phyloP scores from a whole-genome alignment of 2,329 filamentous ascomycete genomes.

The Nannizzia gypsea region DNA sequence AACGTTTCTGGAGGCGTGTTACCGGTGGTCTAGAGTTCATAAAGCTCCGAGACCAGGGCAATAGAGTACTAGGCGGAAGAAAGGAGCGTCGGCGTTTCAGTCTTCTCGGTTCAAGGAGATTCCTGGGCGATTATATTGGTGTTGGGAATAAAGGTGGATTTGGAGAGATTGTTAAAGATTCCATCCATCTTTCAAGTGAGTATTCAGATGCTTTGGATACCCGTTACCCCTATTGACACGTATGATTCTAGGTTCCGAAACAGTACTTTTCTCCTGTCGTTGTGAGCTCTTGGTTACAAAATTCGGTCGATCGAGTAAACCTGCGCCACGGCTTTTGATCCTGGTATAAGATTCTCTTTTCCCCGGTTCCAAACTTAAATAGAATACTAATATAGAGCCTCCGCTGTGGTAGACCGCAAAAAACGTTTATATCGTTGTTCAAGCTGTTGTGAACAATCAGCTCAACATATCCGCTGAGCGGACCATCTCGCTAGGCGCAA shows the following conservation, averaged over 20 bases:
- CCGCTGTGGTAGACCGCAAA: conserved; percentile 53
- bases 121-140: conserved; percentile 89
- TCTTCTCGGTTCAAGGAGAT: conserved; percentile 79
- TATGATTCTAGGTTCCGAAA: conserved; percentile 43
- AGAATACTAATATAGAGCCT: conserved; percentile 13
- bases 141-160: conserved; percentile 68
- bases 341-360: conserved; percentile 37
- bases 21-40: conserved; percentile 81
- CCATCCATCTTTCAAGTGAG: conserved; percentile 57
- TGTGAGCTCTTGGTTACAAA: conserved; percentile 86
- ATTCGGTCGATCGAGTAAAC: conserved; percentile 91
- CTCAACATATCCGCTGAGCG: conserved; percentile 70
- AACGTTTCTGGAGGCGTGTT: conserved; percentile 90
- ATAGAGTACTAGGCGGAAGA: conserved; percentile 64
- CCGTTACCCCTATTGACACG: not conserved
- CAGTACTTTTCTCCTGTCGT: conserved; percentile 76
- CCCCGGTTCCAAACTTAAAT: not conserved
- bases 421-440: conserved; percentile 81
- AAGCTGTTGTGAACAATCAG: conserved; percentile 70
- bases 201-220: not conserved
- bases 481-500: conserved; percentile 68
- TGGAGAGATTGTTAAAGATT: conserved; percentile 66
- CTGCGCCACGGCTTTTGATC: conserved; percentile 71
- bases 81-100: conserved; percentile 90
- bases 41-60: conserved; percentile 76